phyloP scores from a whole-genome alignment of 1,284 basidiomycete species.

The Ganoderma lingzhi region DNA sequence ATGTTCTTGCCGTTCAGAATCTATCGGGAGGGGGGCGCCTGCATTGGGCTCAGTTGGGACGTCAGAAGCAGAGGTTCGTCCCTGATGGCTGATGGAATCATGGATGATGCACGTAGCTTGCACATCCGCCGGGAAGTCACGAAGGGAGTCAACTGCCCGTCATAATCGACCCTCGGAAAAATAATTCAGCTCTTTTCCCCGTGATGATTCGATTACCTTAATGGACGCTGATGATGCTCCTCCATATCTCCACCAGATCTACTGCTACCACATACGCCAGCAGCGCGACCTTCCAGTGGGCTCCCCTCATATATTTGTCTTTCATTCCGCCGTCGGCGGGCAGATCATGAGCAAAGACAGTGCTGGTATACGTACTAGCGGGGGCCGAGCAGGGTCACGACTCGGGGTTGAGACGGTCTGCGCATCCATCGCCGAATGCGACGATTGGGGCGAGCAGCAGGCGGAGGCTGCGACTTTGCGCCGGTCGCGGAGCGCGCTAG shows the following conservation, averaged over 20 bases:
- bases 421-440: slow-evolving; percentile 1
- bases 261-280: background rate
- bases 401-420: background rate
- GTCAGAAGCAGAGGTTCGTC: background rate
- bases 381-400: background rate
- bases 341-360: background rate
- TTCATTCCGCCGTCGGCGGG: background rate
- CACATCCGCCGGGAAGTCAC: background rate
- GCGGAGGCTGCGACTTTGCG: background rate
- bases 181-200: background rate
- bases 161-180: background rate
- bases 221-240: background rate
- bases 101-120: background rate
- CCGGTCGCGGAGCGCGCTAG: slow-evolving; percentile 1
- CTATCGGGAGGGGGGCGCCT: background rate
- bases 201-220: background rate
- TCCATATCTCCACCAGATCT: slow-evolving; percentile 7
- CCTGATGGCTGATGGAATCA: slow-evolving; percentile 6
- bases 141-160: background rate
- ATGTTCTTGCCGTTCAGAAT: background rate
- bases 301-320: background rate
- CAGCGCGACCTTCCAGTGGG: background rate
- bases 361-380: background rate
- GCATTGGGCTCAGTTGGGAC: background rate
- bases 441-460: background rate